Base-by-base conservation (phyloP, 2,329 filamentous ascomycete genomes). In the Ascochyta viciae-villosae region DNA sequence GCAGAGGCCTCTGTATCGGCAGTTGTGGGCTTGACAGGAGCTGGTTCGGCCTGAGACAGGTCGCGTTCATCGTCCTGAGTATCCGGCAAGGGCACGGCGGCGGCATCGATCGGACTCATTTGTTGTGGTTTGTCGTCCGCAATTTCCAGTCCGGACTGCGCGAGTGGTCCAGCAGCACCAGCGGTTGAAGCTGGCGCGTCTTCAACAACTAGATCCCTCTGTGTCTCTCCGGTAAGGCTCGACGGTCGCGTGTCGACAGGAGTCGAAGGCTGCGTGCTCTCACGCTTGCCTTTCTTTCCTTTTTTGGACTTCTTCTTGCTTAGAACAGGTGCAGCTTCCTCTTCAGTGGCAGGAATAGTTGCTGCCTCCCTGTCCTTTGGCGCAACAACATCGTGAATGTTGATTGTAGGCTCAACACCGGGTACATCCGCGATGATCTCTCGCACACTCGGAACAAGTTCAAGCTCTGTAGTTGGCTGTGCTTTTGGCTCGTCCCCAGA, bases 231-330 rank as follows among this genome's bases (percentile, higher is more conserved):
- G 5, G 41, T 37, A 26, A 57, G 53, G 12, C 42, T 54, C 22
- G 26, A 56, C 3, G 56, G 51, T 26, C 54, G 48, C 0, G 47
- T 56, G 6, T 60, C 40, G 7, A 61, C 42, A 6, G 54, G 51
- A 2, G 58, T 60, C 26, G 55, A 57, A 12, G 42, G 31, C 37
- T 62, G 58, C 5, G 43, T 51, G 37, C 62, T 69, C 46, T 63
- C 65, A 3, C 54, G 64, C 35, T 68, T 63, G 34, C 58, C 58
- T 37, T 68, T 70, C 60, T 72, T 72, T 3, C 29, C 50, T 44
- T 71, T 73, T 46, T 72, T 72, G 31, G 56, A 50, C 58, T 71
- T 71, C 55, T 64, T 72, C 55, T 66, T 70, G 38, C 50, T 51
- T 6, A 61, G 42, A 16, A 46, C 33, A 34, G 54, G 37, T 15